Evolutionary conservation across 2,329 filamentous ascomycete species (phyloP).

Genomic region (Fusarium incarnatum): DNA sequence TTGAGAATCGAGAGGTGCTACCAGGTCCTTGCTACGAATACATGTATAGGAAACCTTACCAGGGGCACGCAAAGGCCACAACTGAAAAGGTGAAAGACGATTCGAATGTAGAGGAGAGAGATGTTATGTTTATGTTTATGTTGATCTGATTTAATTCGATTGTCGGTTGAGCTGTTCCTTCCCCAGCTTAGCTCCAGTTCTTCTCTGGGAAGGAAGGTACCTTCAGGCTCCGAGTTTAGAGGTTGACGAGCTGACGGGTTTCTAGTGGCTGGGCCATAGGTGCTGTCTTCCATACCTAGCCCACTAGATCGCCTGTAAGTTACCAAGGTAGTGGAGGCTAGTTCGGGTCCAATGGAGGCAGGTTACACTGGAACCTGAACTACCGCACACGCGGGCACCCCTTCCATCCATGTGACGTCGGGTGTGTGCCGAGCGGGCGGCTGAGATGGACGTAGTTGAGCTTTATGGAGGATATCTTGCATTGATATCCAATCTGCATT

Average conservation of each 20-base stretch:
- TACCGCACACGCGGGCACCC: slow-evolving; percentile 31
- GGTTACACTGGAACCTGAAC: slow-evolving; percentile 31
- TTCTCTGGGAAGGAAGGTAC: slow-evolving; percentile 28
- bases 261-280: slow-evolving; percentile 15
- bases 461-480: background rate
- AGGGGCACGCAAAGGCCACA: slow-evolving; percentile 19
- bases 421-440: slow-evolving; percentile 1
- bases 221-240: slow-evolving; percentile 2
- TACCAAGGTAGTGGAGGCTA: slow-evolving; percentile 2
- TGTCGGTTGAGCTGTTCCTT: slow-evolving; percentile 25
- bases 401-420: slow-evolving; percentile 20
- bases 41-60: slow-evolving; percentile 1
- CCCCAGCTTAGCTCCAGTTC: slow-evolving; percentile 25
- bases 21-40: background rate
- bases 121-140: slow-evolving; percentile 9
- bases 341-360: background rate
- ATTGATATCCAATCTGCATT: background rate
- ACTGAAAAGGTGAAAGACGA: slow-evolving; percentile 15
- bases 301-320: background rate
- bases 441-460: background rate
- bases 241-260: slow-evolving; percentile 13
- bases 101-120: background rate
- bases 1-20: slow-evolving; percentile 7
- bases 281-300: background rate
- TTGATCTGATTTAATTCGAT: slow-evolving; percentile 18